phyloP scores from a whole-genome alignment of 257 asterid species.

The Przewalskia tangutica region DNA sequence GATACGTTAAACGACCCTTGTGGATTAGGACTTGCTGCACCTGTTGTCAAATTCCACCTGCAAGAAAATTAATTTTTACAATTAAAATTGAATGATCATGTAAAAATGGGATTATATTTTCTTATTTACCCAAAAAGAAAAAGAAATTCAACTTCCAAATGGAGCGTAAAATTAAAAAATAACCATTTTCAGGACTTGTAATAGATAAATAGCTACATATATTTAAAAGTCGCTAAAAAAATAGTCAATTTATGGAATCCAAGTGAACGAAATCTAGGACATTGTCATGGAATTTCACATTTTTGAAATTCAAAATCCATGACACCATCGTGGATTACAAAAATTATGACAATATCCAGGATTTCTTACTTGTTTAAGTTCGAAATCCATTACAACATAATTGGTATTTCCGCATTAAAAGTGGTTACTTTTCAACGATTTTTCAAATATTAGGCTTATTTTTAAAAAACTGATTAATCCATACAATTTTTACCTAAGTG shows the following conservation, averaged over 20 bases:
- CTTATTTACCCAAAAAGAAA: background rate
- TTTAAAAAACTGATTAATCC: no score
- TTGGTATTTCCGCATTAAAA: no score
- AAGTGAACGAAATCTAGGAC: background rate
- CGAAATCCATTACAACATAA: no score
- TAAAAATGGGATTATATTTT: background rate
- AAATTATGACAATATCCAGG: background rate
- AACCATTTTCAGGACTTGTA: no score
- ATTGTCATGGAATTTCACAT: background rate
- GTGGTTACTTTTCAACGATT: no score
- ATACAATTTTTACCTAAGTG: background rate
- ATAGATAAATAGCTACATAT: no score
- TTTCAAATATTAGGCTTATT: no score
- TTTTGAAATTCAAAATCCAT: no score
- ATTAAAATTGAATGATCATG: background rate
- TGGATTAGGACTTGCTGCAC: constrained; percentile 65
- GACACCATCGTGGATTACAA: no score
- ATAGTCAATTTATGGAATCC: no score
- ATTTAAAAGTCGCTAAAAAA: no score
- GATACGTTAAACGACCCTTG: constrained; percentile 72
- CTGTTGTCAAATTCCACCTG: constrained; percentile 58
- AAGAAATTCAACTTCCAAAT: background rate
- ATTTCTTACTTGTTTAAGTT: background rate
- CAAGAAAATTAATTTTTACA: background rate
- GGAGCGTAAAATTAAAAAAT: background rate